Percentiles rank a stretch among this genome's conserved stretches.
phyloP scores from a whole-genome alignment of 768 basidiomycete genomes.

The Lentinula lateritia region DNA sequence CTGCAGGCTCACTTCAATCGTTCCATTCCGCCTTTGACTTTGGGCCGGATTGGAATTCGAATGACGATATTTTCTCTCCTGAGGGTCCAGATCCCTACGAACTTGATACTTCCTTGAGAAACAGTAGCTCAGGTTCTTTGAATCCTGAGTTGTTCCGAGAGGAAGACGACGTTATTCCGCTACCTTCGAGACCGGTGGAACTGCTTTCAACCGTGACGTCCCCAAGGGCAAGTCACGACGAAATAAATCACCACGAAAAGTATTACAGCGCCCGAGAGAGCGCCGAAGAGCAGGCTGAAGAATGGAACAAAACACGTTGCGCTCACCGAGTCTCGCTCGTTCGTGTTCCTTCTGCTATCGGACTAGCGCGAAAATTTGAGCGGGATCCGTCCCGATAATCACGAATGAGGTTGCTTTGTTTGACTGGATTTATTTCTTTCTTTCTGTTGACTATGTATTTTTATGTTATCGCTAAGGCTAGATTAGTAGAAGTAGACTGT shows the following conservation, averaged over 20 bases:
- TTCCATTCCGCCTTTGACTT: conserved; percentile 68
- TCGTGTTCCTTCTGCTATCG: conserved; percentile 55
- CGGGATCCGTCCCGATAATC: background rate
- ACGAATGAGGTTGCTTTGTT: background rate
- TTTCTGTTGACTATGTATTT: background rate
- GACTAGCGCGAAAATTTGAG: conserved; percentile 20
- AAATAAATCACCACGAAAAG: conserved; percentile 33
- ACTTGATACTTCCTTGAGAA: conserved; percentile 30
- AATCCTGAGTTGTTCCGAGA: conserved; percentile 15
- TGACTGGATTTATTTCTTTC: background rate
- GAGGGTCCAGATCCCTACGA: conserved; percentile 18
- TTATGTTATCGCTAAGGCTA: background rate
- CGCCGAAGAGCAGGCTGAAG: conserved; percentile 71
- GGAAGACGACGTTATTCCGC: background rate
- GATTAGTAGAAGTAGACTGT: background rate
- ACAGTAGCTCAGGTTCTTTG: conserved; percentile 26
- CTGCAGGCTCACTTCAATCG: conserved; percentile 35
- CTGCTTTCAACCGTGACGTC: conserved; percentile 1
- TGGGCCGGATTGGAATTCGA: conserved; percentile 39
- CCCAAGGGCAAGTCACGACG: conserved; percentile 14
- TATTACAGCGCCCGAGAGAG: conserved; percentile 41
- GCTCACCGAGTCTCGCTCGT: conserved; percentile 84
- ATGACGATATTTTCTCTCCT: conserved; percentile 29
- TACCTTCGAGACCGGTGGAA: background rate
- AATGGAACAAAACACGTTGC: conserved; percentile 81